Conservation (phyloP, 78 protist genomes). For the Dictyostelium citrinum region DNA sequence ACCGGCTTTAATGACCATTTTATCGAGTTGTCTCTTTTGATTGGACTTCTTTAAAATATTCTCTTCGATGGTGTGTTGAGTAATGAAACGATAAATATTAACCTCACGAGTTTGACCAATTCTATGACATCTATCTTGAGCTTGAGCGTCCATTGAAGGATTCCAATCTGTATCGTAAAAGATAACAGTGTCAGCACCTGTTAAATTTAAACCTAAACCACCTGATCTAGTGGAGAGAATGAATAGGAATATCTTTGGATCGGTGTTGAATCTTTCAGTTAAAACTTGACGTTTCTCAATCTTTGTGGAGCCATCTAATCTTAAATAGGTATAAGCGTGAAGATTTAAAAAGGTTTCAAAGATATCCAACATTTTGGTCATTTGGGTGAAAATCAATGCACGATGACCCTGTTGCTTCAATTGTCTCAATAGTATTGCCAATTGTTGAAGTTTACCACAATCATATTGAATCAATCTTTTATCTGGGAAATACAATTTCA, state of each 20-base stretch:
- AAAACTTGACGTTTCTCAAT: conserved; percentile 89
- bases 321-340: conserved; percentile 89
- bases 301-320: conserved; percentile 97
- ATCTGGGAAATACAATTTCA: conserved; percentile 91
- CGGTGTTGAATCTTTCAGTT: conserved; percentile 92
- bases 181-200: conserved; percentile 98
- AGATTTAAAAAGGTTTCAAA: conserved; percentile 92
- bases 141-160: conserved; percentile 96
- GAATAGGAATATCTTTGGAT: conserved; percentile 86
- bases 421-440: conserved; percentile 80
- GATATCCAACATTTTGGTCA: conserved; percentile 94
- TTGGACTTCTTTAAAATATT: conserved; percentile 90
- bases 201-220: conserved; percentile 97
- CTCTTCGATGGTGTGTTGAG: conserved; percentile 92
- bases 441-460: conserved; percentile 96
- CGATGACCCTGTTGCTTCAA: conserved; percentile 86
- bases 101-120: conserved; percentile 98
- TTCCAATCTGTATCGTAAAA: conserved; percentile 98
- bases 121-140: conserved; percentile 98
- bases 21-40: conserved; percentile 88
- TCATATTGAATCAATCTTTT: conserved; percentile 92
- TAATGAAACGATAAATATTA: conserved; percentile 94
- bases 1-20: conserved; percentile 84
- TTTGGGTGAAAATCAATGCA: conserved; percentile 92
- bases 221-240: conserved; percentile 96